A percentile compares a stretch with the other conserved stretches of the same genome.
These are phyloP conservation scores for Dendrobium chrysotoxum DNA, from an alignment of 106 monocot species.

Conservation along the genomic window DNA sequence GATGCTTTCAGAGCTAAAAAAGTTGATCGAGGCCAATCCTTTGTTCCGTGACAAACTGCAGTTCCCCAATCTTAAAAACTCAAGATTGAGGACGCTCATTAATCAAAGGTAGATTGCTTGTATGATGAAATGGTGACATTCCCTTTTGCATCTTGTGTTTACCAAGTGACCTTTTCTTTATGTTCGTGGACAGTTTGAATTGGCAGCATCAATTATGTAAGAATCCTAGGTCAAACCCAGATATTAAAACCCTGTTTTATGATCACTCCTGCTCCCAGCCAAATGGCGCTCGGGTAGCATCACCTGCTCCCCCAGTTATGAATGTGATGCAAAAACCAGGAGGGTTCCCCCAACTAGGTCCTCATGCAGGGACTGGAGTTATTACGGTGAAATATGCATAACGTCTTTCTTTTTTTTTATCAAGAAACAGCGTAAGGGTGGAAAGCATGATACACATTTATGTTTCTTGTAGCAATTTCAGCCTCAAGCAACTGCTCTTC, in stretches of 20 bases:
- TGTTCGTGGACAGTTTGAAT: constrained; percentile 37
- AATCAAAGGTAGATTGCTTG: constrained; percentile 39
- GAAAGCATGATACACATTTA: not conserved
- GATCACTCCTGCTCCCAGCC: constrained; percentile 64
- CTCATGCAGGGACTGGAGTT: constrained; percentile 26
- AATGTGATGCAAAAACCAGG: constrained; percentile 33
- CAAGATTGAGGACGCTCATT: constrained; percentile 40
- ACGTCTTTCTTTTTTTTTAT: not conserved
- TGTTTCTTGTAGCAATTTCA: constrained; percentile 45
- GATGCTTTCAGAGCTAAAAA: constrained; percentile 52
- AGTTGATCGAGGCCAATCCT: constrained; percentile 53
- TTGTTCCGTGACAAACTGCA: constrained; percentile 51
- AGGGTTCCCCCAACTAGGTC: constrained; percentile 39
- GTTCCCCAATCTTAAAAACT: constrained; percentile 42
- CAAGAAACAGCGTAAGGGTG: not conserved
- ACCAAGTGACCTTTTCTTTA: not conserved
- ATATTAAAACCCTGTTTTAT: constrained; percentile 56
- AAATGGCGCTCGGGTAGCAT: constrained; percentile 41
- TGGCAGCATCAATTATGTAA: constrained; percentile 69
- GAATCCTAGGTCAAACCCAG: constrained; percentile 47
- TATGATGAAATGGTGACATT: not conserved
- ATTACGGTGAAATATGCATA: not conserved
- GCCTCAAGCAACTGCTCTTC: constrained; percentile 28
- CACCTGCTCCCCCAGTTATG: constrained; percentile 28
- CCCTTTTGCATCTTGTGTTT: not conserved